Base-by-base conservation (phyloP, 2,329 filamentous ascomycete genomes). In the Hypoxylon sp. region DNA sequence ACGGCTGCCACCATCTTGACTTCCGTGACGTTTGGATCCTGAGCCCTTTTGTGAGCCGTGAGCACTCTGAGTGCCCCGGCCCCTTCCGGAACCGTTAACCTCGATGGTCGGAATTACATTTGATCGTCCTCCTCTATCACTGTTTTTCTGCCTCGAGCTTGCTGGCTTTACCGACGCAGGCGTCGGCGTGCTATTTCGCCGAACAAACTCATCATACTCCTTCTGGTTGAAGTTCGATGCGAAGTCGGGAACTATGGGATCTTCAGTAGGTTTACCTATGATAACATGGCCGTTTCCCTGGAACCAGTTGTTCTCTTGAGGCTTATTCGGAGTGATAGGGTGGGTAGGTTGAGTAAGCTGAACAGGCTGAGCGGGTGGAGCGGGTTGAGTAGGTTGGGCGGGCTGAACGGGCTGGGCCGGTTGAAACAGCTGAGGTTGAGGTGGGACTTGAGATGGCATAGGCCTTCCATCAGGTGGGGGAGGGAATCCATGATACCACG, bases 401-500 rank as follows among this genome's bases (percentile, higher is more conserved):
- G 58, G 8, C 50, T 62, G 20, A 27, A 48, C 40, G 6, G 37
- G 22, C 14, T 66, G 67, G 22, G 66, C 50, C 2, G 58, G 53
- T 14, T 61, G 56, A 8, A 40, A 25, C 27, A 51, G 46, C n/a
- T 46, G 58, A 44, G 17, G 6, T 10, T 44, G 40, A 22, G 56
- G 42, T 27, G 67, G 61, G 14, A 37, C 48, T 13, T 56, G 53
- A 10, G 61, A 50, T 40, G 64, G 66, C 10, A 30, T 56, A 25
- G 63, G 70, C 20, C 69, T 71, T 44, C 67, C 67, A 33, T 67
- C 68, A 33, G 57, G 57, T 14, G 50, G 70, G 7, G 74, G 70
- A 10, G 76, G 72, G 64, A 82, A 83, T 1, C 82, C 82, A 46
- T 82, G 71, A 22, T 81, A 81, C 72, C 81, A 86, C 0, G 81